Percentiles rank a stretch among this genome's conserved stretches.
Evolutionary conservation across 805 yeast species (phyloP).

Genomic region (Candida easanensis): DNA sequence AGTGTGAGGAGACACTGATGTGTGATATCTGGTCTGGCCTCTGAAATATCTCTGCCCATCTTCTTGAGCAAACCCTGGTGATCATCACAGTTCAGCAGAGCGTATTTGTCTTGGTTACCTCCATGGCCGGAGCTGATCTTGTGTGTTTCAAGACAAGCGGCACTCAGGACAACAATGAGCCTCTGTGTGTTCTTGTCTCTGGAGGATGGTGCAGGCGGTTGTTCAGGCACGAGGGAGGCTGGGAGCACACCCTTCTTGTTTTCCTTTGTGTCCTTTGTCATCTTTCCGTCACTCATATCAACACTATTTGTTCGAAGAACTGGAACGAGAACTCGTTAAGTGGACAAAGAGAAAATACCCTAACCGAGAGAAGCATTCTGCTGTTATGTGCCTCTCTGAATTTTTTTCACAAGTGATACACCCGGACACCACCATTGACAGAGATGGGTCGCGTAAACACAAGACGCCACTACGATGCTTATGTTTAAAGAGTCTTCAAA

Average conservation of each 20-base stretch:
- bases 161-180: constrained; percentile 89
- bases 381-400: background rate
- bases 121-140: constrained; percentile 73
- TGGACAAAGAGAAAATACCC: background rate
- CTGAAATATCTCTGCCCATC: constrained; percentile 96
- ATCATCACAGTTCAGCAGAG: constrained; percentile 93
- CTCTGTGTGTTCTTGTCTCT: constrained; percentile 85
- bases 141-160: constrained; percentile 94
- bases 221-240: constrained; percentile 83
- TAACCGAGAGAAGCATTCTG: background rate
- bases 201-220: constrained; percentile 77
- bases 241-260: constrained; percentile 33
- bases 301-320: constrained; percentile 1
- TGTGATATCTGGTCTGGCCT: constrained; percentile 98
- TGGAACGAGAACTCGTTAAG: constrained; percentile 2
- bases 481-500: no score
- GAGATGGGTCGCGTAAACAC: background rate
- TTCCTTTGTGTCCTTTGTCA: constrained; percentile 23
- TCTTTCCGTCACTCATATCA: background rate
- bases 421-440: background rate
- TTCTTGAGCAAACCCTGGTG: constrained; percentile 94
- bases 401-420: background rate
- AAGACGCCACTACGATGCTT: no score
- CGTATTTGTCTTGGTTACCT: constrained; percentile 86
- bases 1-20: constrained; percentile 95